Conservation (phyloP, 139 green algal genomes). For the Coelastrella sp. region DNA sequence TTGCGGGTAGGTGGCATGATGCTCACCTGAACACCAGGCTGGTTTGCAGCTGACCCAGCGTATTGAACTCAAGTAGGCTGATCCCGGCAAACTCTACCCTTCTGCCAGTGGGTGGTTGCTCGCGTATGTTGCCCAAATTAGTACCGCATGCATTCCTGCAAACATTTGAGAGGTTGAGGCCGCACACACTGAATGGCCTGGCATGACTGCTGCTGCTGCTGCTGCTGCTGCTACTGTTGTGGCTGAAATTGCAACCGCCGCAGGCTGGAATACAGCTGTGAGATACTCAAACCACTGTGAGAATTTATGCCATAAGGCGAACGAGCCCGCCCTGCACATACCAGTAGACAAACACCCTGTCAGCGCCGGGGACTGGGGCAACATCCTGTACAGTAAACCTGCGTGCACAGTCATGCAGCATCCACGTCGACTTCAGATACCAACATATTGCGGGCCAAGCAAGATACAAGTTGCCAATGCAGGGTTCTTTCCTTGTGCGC, state of each 20-base stretch:
- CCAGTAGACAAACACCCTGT: conserved; percentile 55
- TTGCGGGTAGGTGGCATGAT: not conserved
- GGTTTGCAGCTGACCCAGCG: conserved; percentile 26
- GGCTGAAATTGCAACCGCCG: too few relatives aligned
- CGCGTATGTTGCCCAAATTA: conserved; percentile 57
- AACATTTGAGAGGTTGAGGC: not conserved
- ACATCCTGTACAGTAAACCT: conserved; percentile 24
- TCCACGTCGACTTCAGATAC: not conserved
- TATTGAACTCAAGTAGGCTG: conserved; percentile 39
- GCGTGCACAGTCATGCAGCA: not conserved
- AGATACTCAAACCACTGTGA: too few relatives aligned
- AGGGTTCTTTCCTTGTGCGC: too few relatives aligned
- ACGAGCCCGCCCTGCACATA: not conserved
- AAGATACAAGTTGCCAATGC: not conserved
- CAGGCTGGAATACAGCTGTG: too few relatives aligned
- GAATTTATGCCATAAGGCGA: not conserved
- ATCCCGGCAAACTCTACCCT: conserved; percentile 49
- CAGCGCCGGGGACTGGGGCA: not conserved
- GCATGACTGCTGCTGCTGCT: not conserved
- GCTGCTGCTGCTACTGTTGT: too few relatives aligned
- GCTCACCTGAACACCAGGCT: conserved; percentile 55
- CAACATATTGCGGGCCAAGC: not conserved
- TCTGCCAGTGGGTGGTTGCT: conserved; percentile 47
- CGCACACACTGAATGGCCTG: not conserved
- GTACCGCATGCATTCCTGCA: conserved; percentile 50